Percentiles rank a stretch among this genome's conserved stretches.
These are phyloP conservation scores for Porpolomopsis calyptriformis DNA, from an alignment of 768 basidiomycete genomes.

Conservation along the genomic window DNA sequence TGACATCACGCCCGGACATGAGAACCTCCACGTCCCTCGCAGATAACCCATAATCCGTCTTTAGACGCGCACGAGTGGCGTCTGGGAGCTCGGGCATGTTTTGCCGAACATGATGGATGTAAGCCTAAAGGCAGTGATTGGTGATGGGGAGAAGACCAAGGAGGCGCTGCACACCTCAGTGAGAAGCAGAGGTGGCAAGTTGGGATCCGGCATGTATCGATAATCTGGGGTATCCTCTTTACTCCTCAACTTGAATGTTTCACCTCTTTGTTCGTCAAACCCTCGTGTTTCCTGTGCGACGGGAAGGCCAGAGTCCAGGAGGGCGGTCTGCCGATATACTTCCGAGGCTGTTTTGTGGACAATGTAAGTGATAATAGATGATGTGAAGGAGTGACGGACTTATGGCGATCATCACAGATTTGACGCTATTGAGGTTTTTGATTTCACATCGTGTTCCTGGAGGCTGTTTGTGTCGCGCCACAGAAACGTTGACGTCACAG, in stretches of 20 bases:
- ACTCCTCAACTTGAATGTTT: constrained; percentile 72
- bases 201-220: constrained; percentile 96
- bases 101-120: constrained; percentile 41
- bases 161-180: constrained; percentile 31
- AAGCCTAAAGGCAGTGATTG: constrained; percentile 33
- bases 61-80: constrained; percentile 47
- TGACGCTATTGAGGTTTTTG: constrained; percentile 91
- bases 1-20: constrained; percentile 48
- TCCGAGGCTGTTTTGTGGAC: constrained; percentile 52
- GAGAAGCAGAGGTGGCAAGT: constrained; percentile 65
- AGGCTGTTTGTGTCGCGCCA: constrained; percentile 53
- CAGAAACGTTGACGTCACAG: constrained; percentile 92
- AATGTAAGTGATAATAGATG: background rate
- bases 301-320: constrained; percentile 29
- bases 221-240: constrained; percentile 97
- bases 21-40: constrained; percentile 66
- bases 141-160: background rate
- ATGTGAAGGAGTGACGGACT: constrained; percentile 34
- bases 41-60: constrained; percentile 36
- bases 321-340: constrained; percentile 62
- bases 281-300: constrained; percentile 85
- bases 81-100: constrained; percentile 72
- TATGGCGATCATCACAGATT: constrained; percentile 76
- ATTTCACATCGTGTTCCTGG: constrained; percentile 87
- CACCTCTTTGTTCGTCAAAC: constrained; percentile 70